Evolutionary conservation across 768 basidiomycete species (phyloP), one percentile per base, ranked within the genome.

Genomic region (Serendipita sp.): DNA sequence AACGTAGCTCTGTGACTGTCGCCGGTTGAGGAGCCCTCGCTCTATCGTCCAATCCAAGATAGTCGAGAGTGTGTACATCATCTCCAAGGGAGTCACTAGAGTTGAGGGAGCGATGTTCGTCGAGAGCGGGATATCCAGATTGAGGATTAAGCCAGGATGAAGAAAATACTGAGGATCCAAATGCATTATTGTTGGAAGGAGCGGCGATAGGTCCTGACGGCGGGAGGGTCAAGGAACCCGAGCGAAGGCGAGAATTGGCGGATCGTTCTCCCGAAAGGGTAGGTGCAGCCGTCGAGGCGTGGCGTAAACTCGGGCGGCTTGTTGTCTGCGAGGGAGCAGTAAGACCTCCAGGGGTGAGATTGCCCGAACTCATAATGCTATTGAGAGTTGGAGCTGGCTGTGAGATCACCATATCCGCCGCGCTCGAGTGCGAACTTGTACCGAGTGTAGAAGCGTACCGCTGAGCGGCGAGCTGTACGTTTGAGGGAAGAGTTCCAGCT

Each of bases 401-500:
- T 75, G 75, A 72, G 83, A 68, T 45, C 68, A 3, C 71, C 78
- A 66, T 54, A 80, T 77, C 63, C 56, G 15, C 70, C 63, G 44
- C 66, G 65, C 30, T 35, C 8, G 28, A n/a, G n/a, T 60, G 56
- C 24, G 56, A 60, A n/a, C 10, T n/a, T n/a, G 28, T 30, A 37
- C 56, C 56, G 30, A 84, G 81, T 65, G 85, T 79, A 37, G 86
- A 84, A 34, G 85, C 86, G 75, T 84, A 91, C 65, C 86, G 83
- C 74, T 90, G 88, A 63, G 90, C 86, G 66, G 87, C 88, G 70
- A 92, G 85, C 72, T 88, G 86, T 63, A 95, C 86, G 74, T 94
- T 94, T 69, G 93, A 95, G 76, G 94, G 94, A 72, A 97, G 83
- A 79, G 94, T 97, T 65, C 93, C 95, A 69, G 94, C 95, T 85